Evolutionary conservation across 331 rosid species (phyloP).

Genomic region (Arachis monticola): DNA sequence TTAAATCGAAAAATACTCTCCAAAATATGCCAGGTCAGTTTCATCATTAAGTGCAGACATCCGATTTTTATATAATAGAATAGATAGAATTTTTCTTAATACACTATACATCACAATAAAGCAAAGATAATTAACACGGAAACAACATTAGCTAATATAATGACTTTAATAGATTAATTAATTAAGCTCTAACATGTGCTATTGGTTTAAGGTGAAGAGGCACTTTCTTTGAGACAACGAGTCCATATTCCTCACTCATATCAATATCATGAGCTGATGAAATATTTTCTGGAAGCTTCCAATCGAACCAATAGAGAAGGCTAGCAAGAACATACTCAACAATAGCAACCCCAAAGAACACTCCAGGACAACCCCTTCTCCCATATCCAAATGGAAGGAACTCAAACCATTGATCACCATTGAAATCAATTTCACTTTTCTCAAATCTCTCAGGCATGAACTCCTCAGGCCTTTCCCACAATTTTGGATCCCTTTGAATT

Average conservation of each 20-base stretch:
- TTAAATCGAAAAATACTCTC: too few relatives aligned
- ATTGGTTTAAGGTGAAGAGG: constrained; percentile 45
- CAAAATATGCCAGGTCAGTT: too few relatives aligned
- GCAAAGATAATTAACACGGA: too few relatives aligned
- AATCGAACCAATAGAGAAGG: constrained; percentile 43
- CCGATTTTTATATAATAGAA: too few relatives aligned
- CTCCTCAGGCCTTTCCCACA: constrained; percentile 57
- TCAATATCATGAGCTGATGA: not conserved
- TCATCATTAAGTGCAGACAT: too few relatives aligned
- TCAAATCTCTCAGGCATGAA: constrained; percentile 55
- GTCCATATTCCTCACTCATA: constrained; percentile 43
- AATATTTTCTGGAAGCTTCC: constrained; percentile 20
- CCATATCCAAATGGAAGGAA: constrained; percentile 66
- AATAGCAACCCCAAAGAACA: constrained; percentile 33
- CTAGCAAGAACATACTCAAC: constrained; percentile 42
- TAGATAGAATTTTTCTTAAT: too few relatives aligned
- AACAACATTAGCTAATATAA: too few relatives aligned
- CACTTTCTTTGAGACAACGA: constrained; percentile 42
- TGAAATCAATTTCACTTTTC: constrained; percentile 35
- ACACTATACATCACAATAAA: too few relatives aligned
- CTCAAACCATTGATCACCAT: constrained; percentile 40
- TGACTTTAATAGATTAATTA: too few relatives aligned
- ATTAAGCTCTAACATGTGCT: not conserved
- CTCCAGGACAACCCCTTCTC: constrained; percentile 61
- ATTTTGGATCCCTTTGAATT: constrained; percentile 52